phyloP scores from a whole-genome alignment of 2,329 filamentous ascomycete species.

The Talaromyces sp. region DNA sequence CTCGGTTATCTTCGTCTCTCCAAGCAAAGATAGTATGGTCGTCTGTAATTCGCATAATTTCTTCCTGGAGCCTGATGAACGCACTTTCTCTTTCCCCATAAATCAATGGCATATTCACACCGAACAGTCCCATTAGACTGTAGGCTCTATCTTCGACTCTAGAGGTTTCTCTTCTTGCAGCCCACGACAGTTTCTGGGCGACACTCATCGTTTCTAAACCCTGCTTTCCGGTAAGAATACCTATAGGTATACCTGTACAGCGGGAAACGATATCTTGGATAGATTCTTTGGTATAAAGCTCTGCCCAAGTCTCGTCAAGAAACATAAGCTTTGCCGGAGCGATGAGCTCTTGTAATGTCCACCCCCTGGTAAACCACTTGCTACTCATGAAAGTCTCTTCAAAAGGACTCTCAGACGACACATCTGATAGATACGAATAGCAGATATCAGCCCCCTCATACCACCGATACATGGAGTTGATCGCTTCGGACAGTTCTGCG shows the following conservation, averaged over 20 bases:
- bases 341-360: neutral
- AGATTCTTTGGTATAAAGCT: neutral
- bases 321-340: neutral
- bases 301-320: neutral
- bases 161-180: neutral
- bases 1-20: neutral
- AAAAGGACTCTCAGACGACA: neutral
- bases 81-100: neutral
- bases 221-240: neutral
- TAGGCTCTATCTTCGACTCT: neutral
- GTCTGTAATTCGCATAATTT: neutral
- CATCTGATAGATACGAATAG: neutral
- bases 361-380: neutral
- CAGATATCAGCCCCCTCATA: neutral
- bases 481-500: neutral
- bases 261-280: neutral
- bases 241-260: neutral
- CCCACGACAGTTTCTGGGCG: neutral
- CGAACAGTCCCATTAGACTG: neutral
- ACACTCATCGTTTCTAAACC: neutral
- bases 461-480: neutral
- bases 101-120: neutral
- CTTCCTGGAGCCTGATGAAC: neutral
- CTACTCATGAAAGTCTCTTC: neutral
- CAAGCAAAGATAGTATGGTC: neutral